These are phyloP conservation scores for Protomyces lactucae-debilis DNA, from an alignment of 1,139 yeast species.

Conservation along the genomic window DNA sequence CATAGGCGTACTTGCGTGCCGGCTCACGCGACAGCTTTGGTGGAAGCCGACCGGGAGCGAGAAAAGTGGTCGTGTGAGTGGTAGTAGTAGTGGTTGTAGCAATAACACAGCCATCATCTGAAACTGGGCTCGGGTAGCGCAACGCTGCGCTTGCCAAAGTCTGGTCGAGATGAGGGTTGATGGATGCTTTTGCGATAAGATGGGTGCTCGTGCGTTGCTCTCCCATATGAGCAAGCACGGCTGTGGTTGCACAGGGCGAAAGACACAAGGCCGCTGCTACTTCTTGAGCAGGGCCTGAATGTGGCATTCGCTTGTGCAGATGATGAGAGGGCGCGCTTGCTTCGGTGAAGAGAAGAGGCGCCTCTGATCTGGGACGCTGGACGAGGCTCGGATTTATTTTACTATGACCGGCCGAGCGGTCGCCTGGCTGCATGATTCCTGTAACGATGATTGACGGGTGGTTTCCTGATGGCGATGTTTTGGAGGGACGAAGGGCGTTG, in stretches of 20 bases:
- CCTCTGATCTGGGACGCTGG: neutral
- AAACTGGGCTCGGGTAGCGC: neutral
- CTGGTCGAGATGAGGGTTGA: neutral
- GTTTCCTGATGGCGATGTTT: neutral
- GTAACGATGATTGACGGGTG: neutral
- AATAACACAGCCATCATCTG: neutral
- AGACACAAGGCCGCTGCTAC: neutral
- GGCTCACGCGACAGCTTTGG: conserved; percentile 8
- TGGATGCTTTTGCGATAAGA: neutral
- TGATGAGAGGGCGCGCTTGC: no score
- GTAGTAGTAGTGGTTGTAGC: neutral
- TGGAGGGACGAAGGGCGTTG: neutral
- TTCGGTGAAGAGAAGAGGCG: neutral
- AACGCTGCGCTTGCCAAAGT: neutral
- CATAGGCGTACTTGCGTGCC: conserved; percentile 16
- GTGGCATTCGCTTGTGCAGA: no score
- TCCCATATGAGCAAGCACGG: neutral
- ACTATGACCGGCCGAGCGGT: neutral
- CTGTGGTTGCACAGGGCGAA: neutral
- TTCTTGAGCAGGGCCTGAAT: neutral
- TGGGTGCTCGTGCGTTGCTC: neutral
- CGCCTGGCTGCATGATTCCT: neutral
- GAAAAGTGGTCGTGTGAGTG: neutral
- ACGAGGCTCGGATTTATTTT: neutral
- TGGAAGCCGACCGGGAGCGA: neutral